Percentiles rank a stretch among this genome's conserved stretches.
Conservation (phyloP, 75 land plant species). For the Selaginella tamariscina region DNA sequence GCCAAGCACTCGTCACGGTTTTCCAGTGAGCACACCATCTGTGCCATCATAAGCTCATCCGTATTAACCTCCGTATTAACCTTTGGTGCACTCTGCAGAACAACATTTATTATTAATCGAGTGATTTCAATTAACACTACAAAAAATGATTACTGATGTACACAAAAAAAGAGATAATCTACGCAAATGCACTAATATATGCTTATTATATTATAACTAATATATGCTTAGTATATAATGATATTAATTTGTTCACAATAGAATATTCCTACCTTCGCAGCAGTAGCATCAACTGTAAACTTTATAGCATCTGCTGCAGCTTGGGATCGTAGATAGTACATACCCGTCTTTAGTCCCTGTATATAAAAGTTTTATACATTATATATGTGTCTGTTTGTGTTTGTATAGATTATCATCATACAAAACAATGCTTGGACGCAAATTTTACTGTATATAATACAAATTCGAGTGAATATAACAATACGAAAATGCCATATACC, state of each 20-base stretch:
- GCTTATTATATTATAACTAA: too few species aligned
- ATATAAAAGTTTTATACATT: too few species aligned
- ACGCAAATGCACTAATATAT: too few species aligned
- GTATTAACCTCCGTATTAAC: conserved; percentile 27
- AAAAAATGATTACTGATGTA: too few species aligned
- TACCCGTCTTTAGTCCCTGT: conserved; percentile 59
- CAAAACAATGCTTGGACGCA: too few species aligned
- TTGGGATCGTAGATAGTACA: conserved; percentile 77
- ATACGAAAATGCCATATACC: too few species aligned
- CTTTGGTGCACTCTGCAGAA: conserved; percentile 27
- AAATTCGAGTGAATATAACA: too few species aligned
- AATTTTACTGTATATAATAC: too few species aligned
- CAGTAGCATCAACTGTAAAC: conserved; percentile 68
- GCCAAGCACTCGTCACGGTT: conserved; percentile 79
- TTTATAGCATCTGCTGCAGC: conserved; percentile 96
- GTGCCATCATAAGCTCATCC: conserved; percentile 50
- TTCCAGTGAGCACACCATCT: conserved; percentile 66
- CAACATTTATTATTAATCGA: neutral
- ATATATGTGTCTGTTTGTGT: too few species aligned
- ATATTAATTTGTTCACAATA: neutral
- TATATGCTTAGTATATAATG: neutral
- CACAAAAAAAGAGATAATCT: too few species aligned
- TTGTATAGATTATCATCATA: too few species aligned
- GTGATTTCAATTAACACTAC: too few species aligned
- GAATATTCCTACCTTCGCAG: conserved; percentile 39